These are phyloP conservation scores for Fusarium stilboides DNA, from an alignment of 2,329 filamentous ascomycete species.

Conservation along the genomic window DNA sequence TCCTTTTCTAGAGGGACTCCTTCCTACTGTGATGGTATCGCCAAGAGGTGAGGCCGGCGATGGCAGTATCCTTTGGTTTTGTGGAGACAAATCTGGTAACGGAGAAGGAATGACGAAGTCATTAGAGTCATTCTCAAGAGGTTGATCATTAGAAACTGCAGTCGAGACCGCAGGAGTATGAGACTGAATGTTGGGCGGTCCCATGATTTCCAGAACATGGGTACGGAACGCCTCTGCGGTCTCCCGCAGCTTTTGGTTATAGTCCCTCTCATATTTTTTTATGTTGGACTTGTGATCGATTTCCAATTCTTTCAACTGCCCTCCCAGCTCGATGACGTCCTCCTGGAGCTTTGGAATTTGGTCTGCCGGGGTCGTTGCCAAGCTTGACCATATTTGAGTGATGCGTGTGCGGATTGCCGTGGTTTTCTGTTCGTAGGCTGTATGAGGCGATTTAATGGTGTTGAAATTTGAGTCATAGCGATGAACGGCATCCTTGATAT, in stretches of 20 bases:
- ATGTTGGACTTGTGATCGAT: slow-evolving; percentile 1
- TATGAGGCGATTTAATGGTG: background rate
- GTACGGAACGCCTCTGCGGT: slow-evolving; percentile 9
- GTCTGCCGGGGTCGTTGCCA: background rate
- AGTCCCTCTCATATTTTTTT: background rate
- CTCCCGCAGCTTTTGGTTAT: background rate
- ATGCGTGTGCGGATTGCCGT: background rate
- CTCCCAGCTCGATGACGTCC: slow-evolving; percentile 6
- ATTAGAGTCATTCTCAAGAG: background rate
- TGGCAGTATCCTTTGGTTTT: background rate
- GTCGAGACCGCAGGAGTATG: background rate
- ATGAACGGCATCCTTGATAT: slow-evolving; percentile 17
- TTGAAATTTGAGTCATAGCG: slow-evolving; percentile 8
- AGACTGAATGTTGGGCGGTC: background rate
- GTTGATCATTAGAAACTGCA: background rate
- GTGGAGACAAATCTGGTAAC: background rate
- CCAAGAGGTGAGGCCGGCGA: background rate
- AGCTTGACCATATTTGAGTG: background rate
- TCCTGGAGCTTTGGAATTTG: background rate
- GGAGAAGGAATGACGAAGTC: background rate
- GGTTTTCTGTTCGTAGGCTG: background rate
- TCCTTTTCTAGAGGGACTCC: background rate
- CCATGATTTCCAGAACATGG: background rate
- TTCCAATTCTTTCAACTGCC: slow-evolving; percentile 25
- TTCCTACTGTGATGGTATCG: background rate